phyloP scores from a whole-genome alignment of 768 basidiomycete species.

The Lentinula sp. region DNA sequence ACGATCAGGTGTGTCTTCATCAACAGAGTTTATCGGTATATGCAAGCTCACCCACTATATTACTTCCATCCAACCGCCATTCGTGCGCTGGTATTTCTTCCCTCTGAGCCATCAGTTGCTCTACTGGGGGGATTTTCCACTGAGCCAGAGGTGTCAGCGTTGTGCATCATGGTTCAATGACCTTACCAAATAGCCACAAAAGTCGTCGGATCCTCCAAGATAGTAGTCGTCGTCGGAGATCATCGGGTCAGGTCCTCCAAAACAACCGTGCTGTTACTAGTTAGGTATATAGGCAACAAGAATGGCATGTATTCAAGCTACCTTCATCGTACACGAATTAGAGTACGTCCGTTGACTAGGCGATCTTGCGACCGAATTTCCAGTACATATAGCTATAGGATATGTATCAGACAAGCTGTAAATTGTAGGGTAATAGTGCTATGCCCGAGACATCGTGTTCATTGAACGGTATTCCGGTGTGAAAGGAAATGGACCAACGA shows the following conservation, averaged over 20 bases:
- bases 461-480: neutral
- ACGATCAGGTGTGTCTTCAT: neutral
- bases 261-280: conserved; percentile 59
- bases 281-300: neutral
- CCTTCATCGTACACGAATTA: conserved; percentile 80
- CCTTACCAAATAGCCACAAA: conserved; percentile 52
- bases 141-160: neutral
- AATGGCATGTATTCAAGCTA: conserved; percentile 14
- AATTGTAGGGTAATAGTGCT: conserved; percentile 70
- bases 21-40: no score
- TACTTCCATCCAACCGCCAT: conserved; percentile 34
- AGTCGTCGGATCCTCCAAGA: conserved; percentile 79
- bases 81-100: conserved; percentile 35
- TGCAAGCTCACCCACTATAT: conserved; percentile 30
- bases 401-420: conserved; percentile 61
- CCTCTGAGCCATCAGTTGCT: conserved; percentile 38
- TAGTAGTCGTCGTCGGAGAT: conserved; percentile 58
- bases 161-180: neutral
- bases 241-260: conserved; percentile 54
- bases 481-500: conserved; percentile 34
- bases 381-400: conserved; percentile 67
- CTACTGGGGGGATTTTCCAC: conserved; percentile 63
- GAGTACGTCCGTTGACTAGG: conserved; percentile 51
- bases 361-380: conserved; percentile 49
- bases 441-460: neutral